Evolutionary conservation across 768 basidiomycete species (phyloP), one percentile per base, ranked within the genome.

Genomic region (Neoboletus magnificus): DNA sequence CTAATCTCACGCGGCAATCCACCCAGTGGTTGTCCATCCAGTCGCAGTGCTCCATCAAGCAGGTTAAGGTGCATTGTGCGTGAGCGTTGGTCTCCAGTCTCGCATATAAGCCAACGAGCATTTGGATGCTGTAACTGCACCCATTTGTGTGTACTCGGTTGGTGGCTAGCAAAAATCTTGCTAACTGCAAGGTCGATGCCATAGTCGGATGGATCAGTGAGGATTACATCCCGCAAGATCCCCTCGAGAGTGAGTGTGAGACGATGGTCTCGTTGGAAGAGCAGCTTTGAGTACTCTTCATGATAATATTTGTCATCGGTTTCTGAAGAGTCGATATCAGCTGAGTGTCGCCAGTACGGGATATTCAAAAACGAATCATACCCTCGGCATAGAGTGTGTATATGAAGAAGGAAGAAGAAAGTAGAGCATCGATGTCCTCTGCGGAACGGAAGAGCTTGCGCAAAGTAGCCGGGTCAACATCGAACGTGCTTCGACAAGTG

Each of bases 371-470:
- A 50, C 20, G 1, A 6, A 10, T 41, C 41, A 10, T 8, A 43
- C 57, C 0, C 1, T 20, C 2, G 0, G 58, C 55, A 9, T 39
- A 44, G 47, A 65, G 63, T 30, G 62, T 59, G 18, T 54, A 44
- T 4, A 69, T 51, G 2, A 63, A 52, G 50, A 73, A 52, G 4
- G 60, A 52, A 41, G 70, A 71, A 32, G 70, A 60, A 16, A 64
- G 57, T n/a, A n/a, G n/a, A n/a, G n/a, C n/a, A n/a, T n/a, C n/a
- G n/a, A n/a, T n/a, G n/a, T n/a, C n/a, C n/a, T n/a, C n/a, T n/a
- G n/a, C n/a, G n/a, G n/a, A n/a, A n/a, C n/a, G n/a, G n/a, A n/a
- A n/a, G n/a, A n/a, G 18, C 36, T 29, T 18, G 42, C 1, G 16
- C 5, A 43, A 15, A 11, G 25, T 18, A 25, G 22, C 12, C 4